Conservation (phyloP, 2,329 filamentous ascomycete species). For the Aspergillus novoparasiticus region DNA sequence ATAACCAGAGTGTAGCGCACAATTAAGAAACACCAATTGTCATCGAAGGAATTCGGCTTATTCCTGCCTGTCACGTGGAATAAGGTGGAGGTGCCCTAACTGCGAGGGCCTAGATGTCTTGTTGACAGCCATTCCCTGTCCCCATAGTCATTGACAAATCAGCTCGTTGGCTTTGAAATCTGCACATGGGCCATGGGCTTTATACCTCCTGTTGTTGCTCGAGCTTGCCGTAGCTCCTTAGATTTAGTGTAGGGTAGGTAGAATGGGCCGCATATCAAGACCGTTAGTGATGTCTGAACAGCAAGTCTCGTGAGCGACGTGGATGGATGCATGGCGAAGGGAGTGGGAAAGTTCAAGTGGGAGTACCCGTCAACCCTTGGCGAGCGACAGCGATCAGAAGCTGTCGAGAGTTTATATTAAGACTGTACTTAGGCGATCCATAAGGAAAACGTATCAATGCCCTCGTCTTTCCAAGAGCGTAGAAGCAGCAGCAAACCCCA, state of each 20-base stretch:
- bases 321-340: not conserved
- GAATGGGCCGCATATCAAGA: conserved; percentile 13
- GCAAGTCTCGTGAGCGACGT: not conserved
- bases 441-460: not conserved
- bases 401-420: not conserved
- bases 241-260: conserved; percentile 12
- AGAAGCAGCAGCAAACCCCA: not conserved
- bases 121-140: not conserved
- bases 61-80: not conserved
- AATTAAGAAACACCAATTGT: not conserved
- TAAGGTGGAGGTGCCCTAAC: not conserved
- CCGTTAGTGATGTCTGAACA: conserved; percentile 6
- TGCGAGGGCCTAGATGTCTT: not conserved
- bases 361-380: not conserved
- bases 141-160: not conserved
- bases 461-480: not conserved
- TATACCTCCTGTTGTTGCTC: not conserved
- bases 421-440: not conserved
- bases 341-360: not conserved
- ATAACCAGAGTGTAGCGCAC: not conserved
- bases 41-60: not conserved
- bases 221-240: not conserved
- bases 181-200: not conserved
- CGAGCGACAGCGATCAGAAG: not conserved
- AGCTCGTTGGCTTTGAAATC: not conserved